phyloP scores from a whole-genome alignment of 208 protist genomes.

The Wallacemonas sp. region DNA sequence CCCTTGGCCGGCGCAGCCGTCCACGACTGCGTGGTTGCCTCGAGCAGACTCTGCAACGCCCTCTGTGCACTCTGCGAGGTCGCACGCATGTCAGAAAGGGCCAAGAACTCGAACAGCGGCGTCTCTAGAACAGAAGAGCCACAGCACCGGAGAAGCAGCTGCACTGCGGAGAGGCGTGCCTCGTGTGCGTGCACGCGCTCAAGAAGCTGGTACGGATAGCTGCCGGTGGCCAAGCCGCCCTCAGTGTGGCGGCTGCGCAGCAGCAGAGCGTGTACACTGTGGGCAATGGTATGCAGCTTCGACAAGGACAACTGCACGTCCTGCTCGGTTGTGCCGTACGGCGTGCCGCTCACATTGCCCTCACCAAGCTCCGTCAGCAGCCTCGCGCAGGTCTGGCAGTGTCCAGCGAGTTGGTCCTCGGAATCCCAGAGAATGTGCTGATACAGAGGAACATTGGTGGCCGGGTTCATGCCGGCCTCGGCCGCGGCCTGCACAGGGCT shows the following conservation, averaged over 20 bases:
- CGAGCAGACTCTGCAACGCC: constrained; percentile 41
- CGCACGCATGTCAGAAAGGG: constrained; percentile 31
- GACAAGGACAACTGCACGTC: constrained; percentile 22
- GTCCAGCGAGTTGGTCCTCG: constrained; percentile 33
- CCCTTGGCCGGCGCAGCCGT: not conserved
- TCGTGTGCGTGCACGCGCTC: constrained; percentile 30
- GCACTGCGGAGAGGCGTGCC: constrained; percentile 23
- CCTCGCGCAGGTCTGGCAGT: constrained; percentile 44
- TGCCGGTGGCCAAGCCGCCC: not conserved
- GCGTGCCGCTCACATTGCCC: constrained; percentile 8
- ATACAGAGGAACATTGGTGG: constrained; percentile 20
- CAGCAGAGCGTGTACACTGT: constrained; percentile 54
- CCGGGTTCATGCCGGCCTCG: not conserved
- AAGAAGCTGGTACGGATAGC: constrained; percentile 29
- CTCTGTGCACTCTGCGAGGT: constrained; percentile 16
- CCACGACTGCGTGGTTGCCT: not conserved
- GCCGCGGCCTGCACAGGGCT: constrained; percentile 23
- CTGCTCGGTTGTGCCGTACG: constrained; percentile 4
- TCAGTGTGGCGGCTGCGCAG: constrained; percentile 28
- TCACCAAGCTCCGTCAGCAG: constrained; percentile 20
- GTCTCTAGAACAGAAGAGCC: constrained; percentile 9
- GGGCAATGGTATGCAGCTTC: constrained; percentile 41
- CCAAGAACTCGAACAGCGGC: constrained; percentile 42
- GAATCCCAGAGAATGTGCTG: constrained; percentile 42
- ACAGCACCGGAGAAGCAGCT: constrained; percentile 2